Conservation (phyloP, 75 land plant species). For the Pinus albicaulis region DNA sequence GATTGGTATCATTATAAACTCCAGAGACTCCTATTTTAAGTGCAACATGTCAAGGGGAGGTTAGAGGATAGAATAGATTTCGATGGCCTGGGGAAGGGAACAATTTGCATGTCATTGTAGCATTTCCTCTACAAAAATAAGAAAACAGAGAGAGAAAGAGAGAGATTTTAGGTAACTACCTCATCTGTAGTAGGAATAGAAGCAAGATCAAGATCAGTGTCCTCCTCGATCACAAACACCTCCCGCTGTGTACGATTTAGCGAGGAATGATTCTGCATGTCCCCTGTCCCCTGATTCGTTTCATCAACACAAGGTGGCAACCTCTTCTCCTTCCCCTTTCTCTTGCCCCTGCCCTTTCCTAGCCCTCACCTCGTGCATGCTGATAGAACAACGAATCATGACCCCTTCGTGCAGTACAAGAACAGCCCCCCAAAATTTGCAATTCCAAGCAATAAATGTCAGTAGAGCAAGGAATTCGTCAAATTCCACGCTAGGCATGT, state of each 20-base stretch:
- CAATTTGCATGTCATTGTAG: neutral
- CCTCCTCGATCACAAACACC: conserved; percentile 1
- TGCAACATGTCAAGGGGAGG: no score
- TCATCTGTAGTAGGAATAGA: conserved; percentile 8
- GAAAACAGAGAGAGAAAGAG: neutral
- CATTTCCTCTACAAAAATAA: no score
- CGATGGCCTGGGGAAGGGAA: neutral
- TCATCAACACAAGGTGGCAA: conserved; percentile 6
- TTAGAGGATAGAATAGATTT: neutral
- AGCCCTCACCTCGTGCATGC: conserved; percentile 2
- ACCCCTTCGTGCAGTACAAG: neutral
- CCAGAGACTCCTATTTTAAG: neutral
- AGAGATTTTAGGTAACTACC: neutral
- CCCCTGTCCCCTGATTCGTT: neutral
- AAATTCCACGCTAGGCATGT: neutral
- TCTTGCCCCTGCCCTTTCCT: no score
- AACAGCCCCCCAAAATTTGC: neutral
- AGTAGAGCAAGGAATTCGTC: neutral
- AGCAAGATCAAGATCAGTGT: neutral
- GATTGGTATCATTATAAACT: neutral
- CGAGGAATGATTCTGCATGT: conserved; percentile 7
- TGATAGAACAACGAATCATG: neutral
- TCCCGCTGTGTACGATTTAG: neutral
- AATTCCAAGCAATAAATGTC: neutral
- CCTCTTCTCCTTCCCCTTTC: conserved; percentile 1